A percentile compares a stretch with the other conserved stretches of the same genome.
Evolutionary conservation across 2,329 filamentous ascomycete genomes (phyloP).

Genomic region (Fusarium haematococcum): DNA sequence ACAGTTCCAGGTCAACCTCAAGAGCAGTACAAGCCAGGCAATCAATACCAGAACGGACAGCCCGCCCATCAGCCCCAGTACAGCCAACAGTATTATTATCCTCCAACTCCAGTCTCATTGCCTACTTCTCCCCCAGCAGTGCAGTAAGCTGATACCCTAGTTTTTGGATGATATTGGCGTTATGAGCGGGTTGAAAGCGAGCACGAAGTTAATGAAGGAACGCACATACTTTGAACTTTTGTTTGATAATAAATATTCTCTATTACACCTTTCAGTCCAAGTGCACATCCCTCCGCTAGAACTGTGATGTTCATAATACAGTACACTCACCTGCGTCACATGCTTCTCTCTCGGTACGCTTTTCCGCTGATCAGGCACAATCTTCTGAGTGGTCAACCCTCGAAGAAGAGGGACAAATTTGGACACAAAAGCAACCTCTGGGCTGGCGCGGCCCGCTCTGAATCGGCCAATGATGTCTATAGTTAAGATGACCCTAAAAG

Average conservation of each 20-base stretch:
- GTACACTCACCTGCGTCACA: neutral
- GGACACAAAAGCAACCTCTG: neutral
- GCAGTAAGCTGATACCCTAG: neutral
- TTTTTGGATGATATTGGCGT: neutral
- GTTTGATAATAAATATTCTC: neutral
- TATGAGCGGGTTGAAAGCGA: neutral
- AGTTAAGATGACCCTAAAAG: neutral
- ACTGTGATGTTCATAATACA: neutral
- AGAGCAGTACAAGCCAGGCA: neutral
- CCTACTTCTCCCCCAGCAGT: conserved; percentile 5
- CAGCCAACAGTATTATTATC: neutral
- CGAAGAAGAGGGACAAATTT: neutral
- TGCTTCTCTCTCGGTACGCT: too few species aligned
- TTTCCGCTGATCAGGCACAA: neutral
- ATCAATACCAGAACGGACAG: conserved; percentile 8
- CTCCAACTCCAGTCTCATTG: conserved; percentile 15
- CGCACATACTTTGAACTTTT: neutral
- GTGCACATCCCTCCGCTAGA: neutral
- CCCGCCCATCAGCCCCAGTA: neutral
- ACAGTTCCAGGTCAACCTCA: neutral
- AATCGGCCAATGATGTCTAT: neutral
- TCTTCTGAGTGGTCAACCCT: neutral
- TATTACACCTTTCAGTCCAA: neutral
- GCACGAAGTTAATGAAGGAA: neutral
- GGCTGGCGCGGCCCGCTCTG: neutral